phyloP scores from a whole-genome alignment of 208 protist genomes.

The Acanthamoeba triangularis region DNA sequence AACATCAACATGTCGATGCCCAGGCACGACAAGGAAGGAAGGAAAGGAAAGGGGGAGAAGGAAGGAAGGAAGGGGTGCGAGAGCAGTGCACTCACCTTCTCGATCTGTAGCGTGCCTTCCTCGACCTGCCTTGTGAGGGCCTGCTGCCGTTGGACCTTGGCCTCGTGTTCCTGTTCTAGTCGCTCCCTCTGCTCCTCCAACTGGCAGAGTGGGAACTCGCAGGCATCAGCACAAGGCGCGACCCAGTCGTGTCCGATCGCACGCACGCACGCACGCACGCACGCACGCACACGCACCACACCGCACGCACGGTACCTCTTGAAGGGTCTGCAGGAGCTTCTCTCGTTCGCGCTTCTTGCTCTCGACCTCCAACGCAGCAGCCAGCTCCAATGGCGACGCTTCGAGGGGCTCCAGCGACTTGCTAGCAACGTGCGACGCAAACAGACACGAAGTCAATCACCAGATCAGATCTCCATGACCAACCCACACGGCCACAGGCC shows the following conservation, averaged over 20 bases:
- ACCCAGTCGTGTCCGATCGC: not conserved
- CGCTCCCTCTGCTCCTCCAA: conserved; percentile 6
- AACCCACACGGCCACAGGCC: no score
- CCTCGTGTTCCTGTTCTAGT: conserved; percentile 1
- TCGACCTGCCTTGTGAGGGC: not conserved
- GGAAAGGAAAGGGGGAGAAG: no score
- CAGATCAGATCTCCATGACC: no score
- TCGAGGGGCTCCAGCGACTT: conserved; percentile 13
- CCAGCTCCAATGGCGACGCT: conserved; percentile 31
- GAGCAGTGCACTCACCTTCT: not conserved
- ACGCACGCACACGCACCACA: no score
- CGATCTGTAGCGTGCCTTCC: not conserved
- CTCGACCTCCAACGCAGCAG: not conserved
- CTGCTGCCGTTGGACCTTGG: not conserved
- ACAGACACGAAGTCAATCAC: no score
- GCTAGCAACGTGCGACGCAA: no score
- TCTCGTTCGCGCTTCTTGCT: not conserved
- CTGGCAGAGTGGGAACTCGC: not conserved
- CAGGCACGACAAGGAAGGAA: no score
- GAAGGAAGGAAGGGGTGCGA: no score
- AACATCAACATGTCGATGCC: not conserved
- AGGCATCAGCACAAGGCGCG: no score
- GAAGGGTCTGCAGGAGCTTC: not conserved
- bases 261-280: no score
- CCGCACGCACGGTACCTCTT: not conserved